phyloP scores from a whole-genome alignment of 2,329 filamentous ascomycete species.

The Fusarium zealandicum region DNA sequence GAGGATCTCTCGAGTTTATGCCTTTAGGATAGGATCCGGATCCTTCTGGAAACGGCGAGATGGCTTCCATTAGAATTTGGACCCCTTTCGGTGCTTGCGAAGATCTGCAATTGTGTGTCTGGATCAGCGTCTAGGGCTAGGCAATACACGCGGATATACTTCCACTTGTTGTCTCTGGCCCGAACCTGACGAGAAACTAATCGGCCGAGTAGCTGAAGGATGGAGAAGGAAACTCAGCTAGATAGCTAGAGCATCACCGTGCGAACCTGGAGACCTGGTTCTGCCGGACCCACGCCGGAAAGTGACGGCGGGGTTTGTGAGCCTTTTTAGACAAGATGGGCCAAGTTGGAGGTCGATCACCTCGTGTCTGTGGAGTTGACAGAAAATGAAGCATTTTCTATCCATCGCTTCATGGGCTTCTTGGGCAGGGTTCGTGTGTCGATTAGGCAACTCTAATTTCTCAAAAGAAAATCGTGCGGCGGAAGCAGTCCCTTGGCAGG shows the following conservation, averaged over 20 bases:
- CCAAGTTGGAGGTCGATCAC: conserved; percentile 10
- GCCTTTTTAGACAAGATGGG: background rate
- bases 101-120: background rate
- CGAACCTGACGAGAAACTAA: background rate
- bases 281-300: background rate
- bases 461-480: conserved; percentile 10
- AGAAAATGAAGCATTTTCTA: background rate
- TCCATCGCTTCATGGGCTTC: background rate
- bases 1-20: background rate
- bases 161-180: background rate
- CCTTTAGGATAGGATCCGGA: background rate
- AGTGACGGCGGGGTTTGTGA: background rate
- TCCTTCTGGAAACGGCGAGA: background rate
- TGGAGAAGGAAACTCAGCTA: background rate
- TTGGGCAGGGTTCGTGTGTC: background rate
- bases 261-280: background rate
- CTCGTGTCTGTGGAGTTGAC: conserved; percentile 21
- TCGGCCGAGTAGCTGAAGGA: conserved; percentile 6
- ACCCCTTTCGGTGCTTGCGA: background rate
- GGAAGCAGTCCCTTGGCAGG: conserved; percentile 17
- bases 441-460: conserved; percentile 12
- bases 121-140: conserved; percentile 21
- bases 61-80: background rate
- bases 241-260: background rate
- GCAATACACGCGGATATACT: conserved; percentile 1